phyloP scores from a whole-genome alignment of 2,329 filamentous ascomycete genomes.

The Sordariomycetes sp. region DNA sequence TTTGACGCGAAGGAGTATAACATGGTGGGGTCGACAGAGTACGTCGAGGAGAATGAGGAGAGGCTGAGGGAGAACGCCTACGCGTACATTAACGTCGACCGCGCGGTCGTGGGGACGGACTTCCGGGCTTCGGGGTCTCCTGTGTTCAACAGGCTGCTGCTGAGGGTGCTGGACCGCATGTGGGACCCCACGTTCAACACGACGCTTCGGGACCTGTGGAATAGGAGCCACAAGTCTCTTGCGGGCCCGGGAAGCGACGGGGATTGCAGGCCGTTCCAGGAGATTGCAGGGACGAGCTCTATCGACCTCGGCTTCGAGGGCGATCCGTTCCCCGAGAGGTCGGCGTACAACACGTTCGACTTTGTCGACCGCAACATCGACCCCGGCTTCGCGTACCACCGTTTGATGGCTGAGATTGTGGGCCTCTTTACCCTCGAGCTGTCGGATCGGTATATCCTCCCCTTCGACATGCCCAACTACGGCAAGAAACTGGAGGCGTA shows the following conservation, averaged over 20 bases:
- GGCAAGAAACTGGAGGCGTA: conserved; percentile 51
- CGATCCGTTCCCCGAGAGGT: conserved; percentile 56
- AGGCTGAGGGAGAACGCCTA: conserved; percentile 59
- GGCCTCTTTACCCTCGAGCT: conserved; percentile 76
- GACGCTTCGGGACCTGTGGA: conserved; percentile 66
- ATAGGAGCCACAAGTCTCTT: conserved; percentile 45
- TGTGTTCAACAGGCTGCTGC: conserved; percentile 58
- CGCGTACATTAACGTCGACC: conserved; percentile 86
- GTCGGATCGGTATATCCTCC: conserved; percentile 66
- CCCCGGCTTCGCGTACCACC: conserved; percentile 72
- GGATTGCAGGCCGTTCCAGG: conserved; percentile 83
- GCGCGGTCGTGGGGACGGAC: conserved; percentile 60
- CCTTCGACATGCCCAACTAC: conserved; percentile 69
- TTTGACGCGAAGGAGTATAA: conserved; percentile 96
- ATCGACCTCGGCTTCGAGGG: conserved; percentile 73
- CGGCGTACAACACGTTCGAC: conserved; percentile 80
- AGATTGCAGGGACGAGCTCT: conserved; percentile 78
- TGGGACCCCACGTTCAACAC: conserved; percentile 58
- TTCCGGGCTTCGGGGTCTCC: conserved; percentile 75
- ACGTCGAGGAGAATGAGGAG: conserved; percentile 75
- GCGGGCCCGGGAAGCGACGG: conserved; percentile 60
- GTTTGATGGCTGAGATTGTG: conserved; percentile 64
- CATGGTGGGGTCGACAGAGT: conserved; percentile 85
- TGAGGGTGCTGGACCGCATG: conserved; percentile 62
- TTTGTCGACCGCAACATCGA: conserved; percentile 75